Base-by-base conservation (phyloP, 1,284 basidiomycete genomes). In the Pseudozyma hubeiensis region DNA sequence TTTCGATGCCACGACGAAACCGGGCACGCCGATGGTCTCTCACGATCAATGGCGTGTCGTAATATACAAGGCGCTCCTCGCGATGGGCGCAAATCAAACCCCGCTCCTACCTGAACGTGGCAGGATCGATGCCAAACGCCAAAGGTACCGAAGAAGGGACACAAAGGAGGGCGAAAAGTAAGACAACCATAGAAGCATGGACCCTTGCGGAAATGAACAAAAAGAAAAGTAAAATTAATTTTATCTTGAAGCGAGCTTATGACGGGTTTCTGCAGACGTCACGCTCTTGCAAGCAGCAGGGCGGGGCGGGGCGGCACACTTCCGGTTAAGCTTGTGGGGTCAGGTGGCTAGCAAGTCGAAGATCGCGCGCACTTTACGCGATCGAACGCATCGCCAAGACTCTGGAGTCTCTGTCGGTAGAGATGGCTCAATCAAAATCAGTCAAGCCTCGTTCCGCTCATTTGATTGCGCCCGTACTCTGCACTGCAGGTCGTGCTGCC, bases 181-280 rank as follows among this genome's bases (percentile, higher is more conserved):
- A 41, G 40, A 41, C 40, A 41, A 41, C 40, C 40, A 41, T 41
- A 13, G 40, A 41, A 41, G 40, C 40, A 41, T 24, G 40, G 40
- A 41, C 40, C 40, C 40, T 41, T 41, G 7, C 40, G 40, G 16
- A n/a, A 24, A 24, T 24, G 24, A 24, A 24, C 24, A 24, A 24
- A 37, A 37, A 37, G 8, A 37, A 37, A 37, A 37, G 24, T 24
- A 24, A 24, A 24, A 24, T 24, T 24, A 24, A 24, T 24, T 24
- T 24, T 24, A 24, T 4, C 24, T 24, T 24, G 24, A 24, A 24
- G 24, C 24, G 24, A 24, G 24, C 24, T n/a, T 10, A 41, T 41
- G 40, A 41, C 40, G 40, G 40, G 10, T 41, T n/a, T 7, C 40
- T 41, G 40, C 40, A 41, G 40, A n/a, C 9, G 40, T 41, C 40